Base-by-base conservation (phyloP, 306 rosid genomes). In the Herpetospermum pedunculosum region DNA sequence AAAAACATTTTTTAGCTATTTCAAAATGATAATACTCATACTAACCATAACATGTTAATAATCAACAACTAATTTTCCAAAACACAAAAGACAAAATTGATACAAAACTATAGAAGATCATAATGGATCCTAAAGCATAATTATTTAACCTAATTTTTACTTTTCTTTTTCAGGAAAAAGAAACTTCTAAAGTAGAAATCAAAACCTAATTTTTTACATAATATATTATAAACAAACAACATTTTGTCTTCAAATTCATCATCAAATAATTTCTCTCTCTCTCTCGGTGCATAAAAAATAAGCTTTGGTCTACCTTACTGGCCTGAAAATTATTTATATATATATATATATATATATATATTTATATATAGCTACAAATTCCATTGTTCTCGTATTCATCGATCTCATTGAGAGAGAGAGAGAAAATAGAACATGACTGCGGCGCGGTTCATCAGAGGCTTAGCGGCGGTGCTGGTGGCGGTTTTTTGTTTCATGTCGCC, bases 401-500 rank as follows among this genome's bases (percentile, higher is more conserved):
- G 68, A 47, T 35, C 18, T 2, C 9, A 28, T 0, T 34, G 9
- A 23, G 4, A 46, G 41, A 59, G 38, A 60, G 41, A 18, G 38
- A 58, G 29, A 52, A 43, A 70, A 40, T 26, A 55, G 75, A 70
- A 37, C 30, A 30, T 29, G 80, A 69, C 44, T 62, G 30, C 18
- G 71, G 48, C 19, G 47, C 26, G 8, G 30, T 18, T 35, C 48
- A 1, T 64, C 9, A 37, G 48, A 64, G 47, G 46, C 48, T 37
- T 64, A 2, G 71, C 48, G 18, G 29, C 23, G 71, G 47, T 58
- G n/a, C 10, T 64, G 16, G 8, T 4, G 47, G 70, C 25, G 29
- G 71, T 10, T 64, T 64, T 21, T 64, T 64, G 71, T 64, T 64
- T 64, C 47, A n/a, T 80, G 40, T 67, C 18, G 76, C 82, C 79